Conservation (phyloP, 257 asterid species). For the Vinca minor region DNA sequence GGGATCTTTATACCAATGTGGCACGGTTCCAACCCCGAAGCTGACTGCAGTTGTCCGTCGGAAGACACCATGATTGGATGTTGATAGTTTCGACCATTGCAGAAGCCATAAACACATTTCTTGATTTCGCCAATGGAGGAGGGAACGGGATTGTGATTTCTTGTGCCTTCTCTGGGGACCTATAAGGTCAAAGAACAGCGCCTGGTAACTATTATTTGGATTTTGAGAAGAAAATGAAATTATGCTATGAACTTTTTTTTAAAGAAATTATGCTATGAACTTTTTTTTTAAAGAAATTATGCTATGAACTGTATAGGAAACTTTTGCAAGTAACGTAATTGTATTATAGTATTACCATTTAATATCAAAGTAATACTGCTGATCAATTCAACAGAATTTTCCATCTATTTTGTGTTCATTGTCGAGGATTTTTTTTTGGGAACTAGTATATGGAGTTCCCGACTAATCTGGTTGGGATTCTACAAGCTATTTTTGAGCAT, state of each 20-base stretch:
- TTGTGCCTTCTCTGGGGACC: background rate
- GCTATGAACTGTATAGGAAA: background rate
- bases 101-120: background rate
- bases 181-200: background rate
- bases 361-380: background rate
- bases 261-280: too few species aligned
- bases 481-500: too few species aligned
- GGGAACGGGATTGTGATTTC: background rate
- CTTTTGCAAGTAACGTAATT: background rate
- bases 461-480: too few species aligned
- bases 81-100: background rate
- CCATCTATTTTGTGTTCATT: background rate
- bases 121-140: background rate
- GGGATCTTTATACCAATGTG: background rate
- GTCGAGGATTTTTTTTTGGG: too few species aligned
- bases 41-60: background rate
- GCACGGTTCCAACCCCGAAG: background rate
- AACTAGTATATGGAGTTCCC: too few species aligned
- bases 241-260: too few species aligned
- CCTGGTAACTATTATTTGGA: too few species aligned
- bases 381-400: background rate
- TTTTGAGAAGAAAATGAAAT: too few species aligned
- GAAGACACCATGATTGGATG: background rate
- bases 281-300: too few species aligned
- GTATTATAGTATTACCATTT: background rate